Evolutionary conservation across 345 rosid species (phyloP).

Genomic region (Eucalyptus regnans): DNA sequence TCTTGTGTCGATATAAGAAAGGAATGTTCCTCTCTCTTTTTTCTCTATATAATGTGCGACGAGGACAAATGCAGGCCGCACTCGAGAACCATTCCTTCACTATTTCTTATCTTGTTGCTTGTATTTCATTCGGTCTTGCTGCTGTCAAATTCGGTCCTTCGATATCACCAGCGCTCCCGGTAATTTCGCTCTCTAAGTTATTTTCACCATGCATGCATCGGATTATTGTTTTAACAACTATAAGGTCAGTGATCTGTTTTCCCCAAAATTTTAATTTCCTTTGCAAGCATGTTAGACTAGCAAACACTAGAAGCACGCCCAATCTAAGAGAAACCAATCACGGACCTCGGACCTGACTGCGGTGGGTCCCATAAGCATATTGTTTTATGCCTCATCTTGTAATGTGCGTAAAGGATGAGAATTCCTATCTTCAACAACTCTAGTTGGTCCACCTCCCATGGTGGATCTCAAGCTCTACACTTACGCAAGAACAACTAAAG

Average conservation of each 20-base stretch:
- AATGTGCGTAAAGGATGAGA: not conserved
- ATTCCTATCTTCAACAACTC: no score
- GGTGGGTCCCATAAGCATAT: not conserved
- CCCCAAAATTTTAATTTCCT: not conserved
- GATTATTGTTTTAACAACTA: not conserved
- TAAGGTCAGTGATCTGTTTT: not conserved
- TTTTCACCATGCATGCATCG: not conserved
- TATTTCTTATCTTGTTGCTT: not conserved
- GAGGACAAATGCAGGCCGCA: not conserved
- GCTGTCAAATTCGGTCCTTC: not conserved
- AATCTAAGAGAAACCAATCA: not conserved
- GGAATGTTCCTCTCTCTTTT: not conserved
- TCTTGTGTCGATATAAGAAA: not conserved
- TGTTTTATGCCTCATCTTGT: not conserved
- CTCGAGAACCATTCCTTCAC: not conserved
- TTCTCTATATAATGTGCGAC: not conserved
- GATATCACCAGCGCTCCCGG: rapidly evolving
- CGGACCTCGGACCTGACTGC: not conserved
- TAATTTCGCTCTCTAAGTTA: not conserved
- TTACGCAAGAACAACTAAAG: not conserved
- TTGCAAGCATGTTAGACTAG: not conserved
- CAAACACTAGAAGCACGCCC: not conserved
- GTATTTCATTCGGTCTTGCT: not conserved
- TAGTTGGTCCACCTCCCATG: not conserved
- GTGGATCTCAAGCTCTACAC: not conserved